Evolutionary conservation across 2,329 filamentous ascomycete genomes (phyloP).

Genomic region (Penicillium sp.): DNA sequence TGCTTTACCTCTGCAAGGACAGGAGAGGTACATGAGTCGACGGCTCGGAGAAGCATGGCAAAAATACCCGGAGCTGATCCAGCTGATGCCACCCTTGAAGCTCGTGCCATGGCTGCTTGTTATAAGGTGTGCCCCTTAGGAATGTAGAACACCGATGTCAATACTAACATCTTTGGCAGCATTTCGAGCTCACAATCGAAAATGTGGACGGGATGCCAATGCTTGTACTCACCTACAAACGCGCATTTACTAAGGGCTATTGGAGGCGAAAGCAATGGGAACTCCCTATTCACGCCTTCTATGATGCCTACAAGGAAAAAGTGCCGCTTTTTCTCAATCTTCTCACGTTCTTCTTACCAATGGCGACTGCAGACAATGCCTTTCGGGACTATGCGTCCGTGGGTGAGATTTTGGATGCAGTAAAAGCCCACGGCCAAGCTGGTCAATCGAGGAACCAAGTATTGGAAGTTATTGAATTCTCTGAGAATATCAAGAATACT

Average conservation of each 20-base stretch:
- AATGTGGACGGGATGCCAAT: slow-evolving; percentile 13
- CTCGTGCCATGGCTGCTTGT: slow-evolving; percentile 11
- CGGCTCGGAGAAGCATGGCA: slow-evolving; percentile 3
- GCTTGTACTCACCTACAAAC: slow-evolving; percentile 16
- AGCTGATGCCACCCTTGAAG: slow-evolving; percentile 5
- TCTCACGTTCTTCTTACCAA: slow-evolving; percentile 15
- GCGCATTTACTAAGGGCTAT: slow-evolving; percentile 14
- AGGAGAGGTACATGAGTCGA: slow-evolving; percentile 17
- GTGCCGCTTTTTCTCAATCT: slow-evolving; percentile 13
- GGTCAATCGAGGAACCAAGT: slow-evolving; percentile 6
- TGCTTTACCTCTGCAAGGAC: slow-evolving; percentile 14
- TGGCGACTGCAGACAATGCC: slow-evolving; percentile 11
- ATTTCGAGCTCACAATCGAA: slow-evolving; percentile 20
- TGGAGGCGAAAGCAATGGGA: slow-evolving; percentile 12
- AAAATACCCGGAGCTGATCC: neutral
- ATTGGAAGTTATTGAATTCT: slow-evolving; percentile 9
- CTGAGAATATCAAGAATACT: slow-evolving; percentile 7
- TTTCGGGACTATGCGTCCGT: slow-evolving; percentile 12
- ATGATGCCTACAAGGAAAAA: slow-evolving; percentile 14
- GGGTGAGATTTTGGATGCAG: slow-evolving; percentile 9
- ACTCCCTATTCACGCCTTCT: slow-evolving; percentile 13
- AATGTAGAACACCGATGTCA: slow-evolving; percentile 1
- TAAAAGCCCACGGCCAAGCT: slow-evolving; percentile 4
- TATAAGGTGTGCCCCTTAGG: slow-evolving; percentile 15
- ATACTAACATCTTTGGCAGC: slow-evolving; percentile 8